A percentile compares a stretch with the other conserved stretches of the same genome.
Conservation (phyloP, 345 rosid genomes). For the Brassica napus region DNA sequence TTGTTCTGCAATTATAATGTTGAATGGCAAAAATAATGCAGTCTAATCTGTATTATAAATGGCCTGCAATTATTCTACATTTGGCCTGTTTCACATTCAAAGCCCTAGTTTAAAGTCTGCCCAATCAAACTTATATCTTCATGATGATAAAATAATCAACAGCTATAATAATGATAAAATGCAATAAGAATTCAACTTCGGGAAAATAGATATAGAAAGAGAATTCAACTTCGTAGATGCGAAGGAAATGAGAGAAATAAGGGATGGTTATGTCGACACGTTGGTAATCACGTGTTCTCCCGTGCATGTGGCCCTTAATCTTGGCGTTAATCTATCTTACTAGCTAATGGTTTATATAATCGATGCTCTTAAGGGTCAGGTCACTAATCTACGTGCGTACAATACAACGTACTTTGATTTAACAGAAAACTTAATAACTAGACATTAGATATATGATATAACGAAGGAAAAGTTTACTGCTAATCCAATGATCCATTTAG, state of each 20-base stretch:
- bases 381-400: constrained; percentile 1
- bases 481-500: background rate
- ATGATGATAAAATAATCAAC: too few relatives aligned
- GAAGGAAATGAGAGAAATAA: constrained; percentile 29
- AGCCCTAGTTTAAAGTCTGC: too few relatives aligned
- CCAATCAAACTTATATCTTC: too few relatives aligned
- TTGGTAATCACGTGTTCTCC: constrained; percentile 25
- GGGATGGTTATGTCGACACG: constrained; percentile 31
- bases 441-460: background rate
- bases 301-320: constrained; percentile 40
- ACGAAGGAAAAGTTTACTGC: background rate
- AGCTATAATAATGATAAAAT: background rate
- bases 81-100: too few relatives aligned
- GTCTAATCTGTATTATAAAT: too few relatives aligned
- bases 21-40: too few relatives aligned
- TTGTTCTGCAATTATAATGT: too few relatives aligned
- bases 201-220: background rate
- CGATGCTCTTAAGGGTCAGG: constrained; percentile 25
- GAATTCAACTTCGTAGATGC: constrained; percentile 30
- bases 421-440: background rate
- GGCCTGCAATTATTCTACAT: too few relatives aligned
- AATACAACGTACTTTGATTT: background rate
- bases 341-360: constrained; percentile 18
- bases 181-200: constrained; percentile 13
- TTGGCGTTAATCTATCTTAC: constrained; percentile 37